Evolutionary conservation across 2,329 filamentous ascomycete species (phyloP), one percentile per base, ranked within the genome.

Genomic region (Epichloe sibirici): DNA sequence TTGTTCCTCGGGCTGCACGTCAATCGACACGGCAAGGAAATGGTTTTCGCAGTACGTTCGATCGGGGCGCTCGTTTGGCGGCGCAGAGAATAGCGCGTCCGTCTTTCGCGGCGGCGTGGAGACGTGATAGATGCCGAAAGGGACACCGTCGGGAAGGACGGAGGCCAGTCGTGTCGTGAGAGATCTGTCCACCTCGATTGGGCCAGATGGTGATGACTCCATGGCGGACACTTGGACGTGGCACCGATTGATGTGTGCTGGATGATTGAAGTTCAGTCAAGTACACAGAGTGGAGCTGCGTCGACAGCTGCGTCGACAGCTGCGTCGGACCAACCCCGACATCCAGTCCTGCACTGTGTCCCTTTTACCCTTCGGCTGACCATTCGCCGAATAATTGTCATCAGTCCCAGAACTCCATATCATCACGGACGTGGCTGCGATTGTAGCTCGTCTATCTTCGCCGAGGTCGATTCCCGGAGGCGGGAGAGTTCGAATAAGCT

Each of bases 1-100:
- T 49, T 43, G 31, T 61, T 23, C 48, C 23, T 37, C 25, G 31
- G 51, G n/a, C 25, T 9, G 46, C 13, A 40, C 57, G 39, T 71
- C 64, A 54, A 81, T 72, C 4, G 78, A 77, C 23, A 81, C 63
- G 40, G 75, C 71, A 6, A 82, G 70, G 57, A 82, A 95, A 65
- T 98, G 93, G 46, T 80, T 90, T 66, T 95, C 89, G 70, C 88
- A 85, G 61, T 85, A 91, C 0, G 93, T 98, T 58, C 80, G 77
- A 63, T 94, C 86, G 8, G 85, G 78, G 44, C 79, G 78, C 57
- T 80, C 73, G 53, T 83, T 81, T 4, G 88, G 87, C 4, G 88
- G 83, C 37, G 90, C 78, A 38, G 87, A 84, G 70, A 86, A 96
- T 44, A 98, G 79, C 15, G 91, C 78, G 8, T 83, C 77, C 56